A percentile compares a stretch with the other conserved stretches of the same genome.
phyloP scores from a whole-genome alignment of 1,139 yeast genomes.

The Pichia norvegensis region DNA sequence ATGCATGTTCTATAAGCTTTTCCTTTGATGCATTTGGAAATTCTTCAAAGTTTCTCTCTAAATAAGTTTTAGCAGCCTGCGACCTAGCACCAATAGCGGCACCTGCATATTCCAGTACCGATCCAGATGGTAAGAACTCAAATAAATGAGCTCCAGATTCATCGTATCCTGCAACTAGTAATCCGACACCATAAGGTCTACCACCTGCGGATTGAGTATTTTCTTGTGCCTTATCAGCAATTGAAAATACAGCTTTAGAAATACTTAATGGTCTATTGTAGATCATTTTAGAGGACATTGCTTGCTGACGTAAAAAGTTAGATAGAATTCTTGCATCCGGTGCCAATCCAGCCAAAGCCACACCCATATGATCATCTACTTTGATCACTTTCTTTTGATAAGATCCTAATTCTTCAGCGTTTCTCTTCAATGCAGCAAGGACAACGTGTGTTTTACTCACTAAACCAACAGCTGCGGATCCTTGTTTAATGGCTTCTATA shows the following conservation, averaged over 20 bases:
- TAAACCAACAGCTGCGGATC: conserved; percentile 93
- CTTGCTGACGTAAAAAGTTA: conserved; percentile 83
- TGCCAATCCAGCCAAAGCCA: conserved; percentile 94
- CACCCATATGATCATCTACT: conserved; percentile 88
- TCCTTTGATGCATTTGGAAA: conserved; percentile 59
- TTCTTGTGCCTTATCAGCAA: conserved; percentile 95
- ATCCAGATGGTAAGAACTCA: conserved; percentile 95
- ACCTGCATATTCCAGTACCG: conserved; percentile 83
- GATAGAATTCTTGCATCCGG: conserved; percentile 95
- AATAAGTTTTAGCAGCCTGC: conserved; percentile 93
- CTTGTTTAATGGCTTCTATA: conserved; percentile 94
- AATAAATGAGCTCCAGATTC: conserved; percentile 89
- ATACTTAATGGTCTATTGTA: conserved; percentile 85
- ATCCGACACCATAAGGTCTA: conserved; percentile 96
- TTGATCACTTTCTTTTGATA: conserved; percentile 90
- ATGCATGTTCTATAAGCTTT: conserved; percentile 76
- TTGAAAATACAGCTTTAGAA: conserved; percentile 71
- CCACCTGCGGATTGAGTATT: conserved; percentile 95
- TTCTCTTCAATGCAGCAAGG: conserved; percentile 86
- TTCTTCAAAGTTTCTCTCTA: conserved; percentile 74
- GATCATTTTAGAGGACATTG: conserved; percentile 79
- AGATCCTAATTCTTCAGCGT: conserved; percentile 94
- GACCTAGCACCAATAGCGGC: conserved; percentile 98
- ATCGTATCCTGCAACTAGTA: conserved; percentile 85
- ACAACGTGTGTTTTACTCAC: conserved; percentile 83